Evolutionary conservation across 2,329 filamentous ascomycete genomes (phyloP), one percentile per base, ranked within the genome.

Genomic region (Penicillium freii): DNA sequence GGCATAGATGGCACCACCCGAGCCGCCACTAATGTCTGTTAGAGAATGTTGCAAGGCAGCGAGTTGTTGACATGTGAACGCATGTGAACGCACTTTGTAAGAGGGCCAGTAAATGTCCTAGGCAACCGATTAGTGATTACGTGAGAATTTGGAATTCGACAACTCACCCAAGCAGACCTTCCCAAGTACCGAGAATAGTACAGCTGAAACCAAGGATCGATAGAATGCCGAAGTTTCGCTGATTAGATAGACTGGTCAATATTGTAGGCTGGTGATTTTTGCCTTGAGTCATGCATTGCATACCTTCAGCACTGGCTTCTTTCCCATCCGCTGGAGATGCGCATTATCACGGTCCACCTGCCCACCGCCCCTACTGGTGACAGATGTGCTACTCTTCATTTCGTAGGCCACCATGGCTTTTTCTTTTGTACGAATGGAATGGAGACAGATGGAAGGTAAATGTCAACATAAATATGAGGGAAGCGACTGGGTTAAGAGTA

Each of bases 201-300:
- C 69, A 71, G 23, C 72, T 73, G 56, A 76, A 76, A 11, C 74
- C 73, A 19, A 75, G 67, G 29, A 73, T 75, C 9, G 73, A 75
- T 33, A 75, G 57, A 49, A 75, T 69, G 6, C 73, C 68, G 36
- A 75, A 76, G 52, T 75, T 75, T 56, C 74, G 69, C 73, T 76
- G 23, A 27, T n/a, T 27, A 13, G 17, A 11, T 27, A 1, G 23
- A 44, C 3, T 25, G 19, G 25, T 45, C 23, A 45, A 29, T 19
- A 45, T 3, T 13, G 3, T 7, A 6, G 1, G 4, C 23, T 6
- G 9, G 9, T 19, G 3, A 11, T 2, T 10, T 25, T 17, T 25
- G 5, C 9, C 5, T 29, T 8, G 17, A 29, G 19, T 60, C 19
- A 17, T 11, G 15, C 2, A 31, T 40, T 31, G 11, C 38, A 23